Percentiles rank a stretch among this genome's conserved stretches.
phyloP scores from a whole-genome alignment of 2,329 filamentous ascomycete species.

The Calonectria honghensis region DNA sequence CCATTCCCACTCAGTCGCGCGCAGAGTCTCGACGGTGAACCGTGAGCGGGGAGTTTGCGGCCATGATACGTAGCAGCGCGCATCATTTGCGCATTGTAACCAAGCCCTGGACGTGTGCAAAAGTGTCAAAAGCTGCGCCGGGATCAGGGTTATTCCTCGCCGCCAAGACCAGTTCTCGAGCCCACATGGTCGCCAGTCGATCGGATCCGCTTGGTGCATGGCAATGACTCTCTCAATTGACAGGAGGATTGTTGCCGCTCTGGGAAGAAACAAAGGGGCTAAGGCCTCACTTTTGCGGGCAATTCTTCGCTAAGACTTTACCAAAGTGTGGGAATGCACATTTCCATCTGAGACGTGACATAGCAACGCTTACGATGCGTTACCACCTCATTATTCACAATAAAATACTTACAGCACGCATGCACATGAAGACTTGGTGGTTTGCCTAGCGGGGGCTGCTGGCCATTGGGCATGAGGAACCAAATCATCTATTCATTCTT shows the following conservation, averaged over 20 bases:
- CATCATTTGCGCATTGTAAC: background rate
- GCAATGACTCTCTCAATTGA: background rate
- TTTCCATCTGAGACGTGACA: no score
- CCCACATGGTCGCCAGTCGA: background rate
- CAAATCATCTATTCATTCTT: no score
- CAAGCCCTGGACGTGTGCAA: background rate
- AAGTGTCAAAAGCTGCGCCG: background rate
- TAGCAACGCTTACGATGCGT: no score
- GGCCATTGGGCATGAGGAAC: no score
- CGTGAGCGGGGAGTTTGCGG: background rate
- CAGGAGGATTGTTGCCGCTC: background rate
- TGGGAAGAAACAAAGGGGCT: background rate
- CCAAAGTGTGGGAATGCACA: no score
- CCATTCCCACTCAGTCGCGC: background rate
- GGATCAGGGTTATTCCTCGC: background rate
- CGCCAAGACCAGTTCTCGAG: background rate
- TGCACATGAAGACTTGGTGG: no score
- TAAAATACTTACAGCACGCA: no score
- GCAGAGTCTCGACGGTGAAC: conserved; percentile 3
- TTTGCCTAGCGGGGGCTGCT: no score
- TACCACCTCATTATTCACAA: no score
- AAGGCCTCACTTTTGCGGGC: background rate
- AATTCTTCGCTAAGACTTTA: background rate
- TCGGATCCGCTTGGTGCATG: conserved; percentile 12
- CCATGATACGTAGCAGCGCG: background rate